Evolutionary conservation across 2,329 filamentous ascomycete species (phyloP).

Genomic region (Claviceps purpurea): DNA sequence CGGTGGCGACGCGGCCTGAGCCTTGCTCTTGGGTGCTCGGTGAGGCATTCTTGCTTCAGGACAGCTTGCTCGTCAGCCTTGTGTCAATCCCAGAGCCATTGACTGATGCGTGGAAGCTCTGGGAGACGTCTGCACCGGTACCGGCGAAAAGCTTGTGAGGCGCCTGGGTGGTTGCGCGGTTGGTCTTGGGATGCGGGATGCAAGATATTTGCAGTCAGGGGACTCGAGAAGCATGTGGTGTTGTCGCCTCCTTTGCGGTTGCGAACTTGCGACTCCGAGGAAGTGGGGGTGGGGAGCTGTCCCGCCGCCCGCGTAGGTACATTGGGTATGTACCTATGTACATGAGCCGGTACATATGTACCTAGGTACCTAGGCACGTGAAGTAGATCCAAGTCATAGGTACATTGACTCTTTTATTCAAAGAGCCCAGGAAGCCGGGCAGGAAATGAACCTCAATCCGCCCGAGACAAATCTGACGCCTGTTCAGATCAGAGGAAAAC

Average conservation of each 20-base stretch:
- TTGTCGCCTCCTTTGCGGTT: too few relatives aligned
- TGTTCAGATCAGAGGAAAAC: slow-evolving; percentile 34
- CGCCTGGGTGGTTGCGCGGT: background rate
- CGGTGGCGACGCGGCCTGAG: slow-evolving; percentile 11
- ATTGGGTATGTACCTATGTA: too few relatives aligned
- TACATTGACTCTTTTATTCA: too few relatives aligned
- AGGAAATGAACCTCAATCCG: background rate
- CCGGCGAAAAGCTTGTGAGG: background rate
- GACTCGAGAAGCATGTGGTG: background rate
- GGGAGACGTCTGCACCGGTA: background rate
- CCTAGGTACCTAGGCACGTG: too few relatives aligned
- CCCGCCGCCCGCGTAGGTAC: too few relatives aligned
- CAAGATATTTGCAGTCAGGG: background rate
- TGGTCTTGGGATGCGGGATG: background rate
- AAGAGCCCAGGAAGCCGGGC: too few relatives aligned
- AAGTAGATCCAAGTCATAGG: too few relatives aligned
- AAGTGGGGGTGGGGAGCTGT: too few relatives aligned
- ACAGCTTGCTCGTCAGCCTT: slow-evolving; percentile 4
- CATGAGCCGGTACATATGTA: too few relatives aligned
- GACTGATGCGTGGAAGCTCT: slow-evolving; percentile 9
- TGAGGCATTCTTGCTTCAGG: slow-evolving; percentile 15
- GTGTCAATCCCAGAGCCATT: slow-evolving; percentile 15
- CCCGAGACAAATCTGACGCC: slow-evolving; percentile 33
- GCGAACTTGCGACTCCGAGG: too few relatives aligned
- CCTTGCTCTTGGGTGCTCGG: slow-evolving; percentile 12